Base-by-base conservation (phyloP, 2,329 filamentous ascomycete species). In the Leptographium radiaticola region DNA sequence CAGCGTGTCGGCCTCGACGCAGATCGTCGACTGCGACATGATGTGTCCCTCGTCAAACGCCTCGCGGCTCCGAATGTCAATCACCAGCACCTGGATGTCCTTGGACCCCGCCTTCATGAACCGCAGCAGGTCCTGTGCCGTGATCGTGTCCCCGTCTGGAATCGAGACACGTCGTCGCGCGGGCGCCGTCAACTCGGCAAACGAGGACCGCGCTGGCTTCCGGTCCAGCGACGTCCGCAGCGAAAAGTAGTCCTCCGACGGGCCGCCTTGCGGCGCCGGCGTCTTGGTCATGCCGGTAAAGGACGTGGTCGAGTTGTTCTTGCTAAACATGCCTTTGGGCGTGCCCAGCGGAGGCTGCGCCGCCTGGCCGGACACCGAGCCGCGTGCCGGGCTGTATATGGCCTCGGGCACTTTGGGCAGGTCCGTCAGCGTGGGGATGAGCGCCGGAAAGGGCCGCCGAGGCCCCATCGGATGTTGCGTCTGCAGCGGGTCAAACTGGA, bases 31-130 rank as follows among this genome's bases (percentile, higher is more conserved):
- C 54, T 83, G 83, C 7, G 86, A 83, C 71, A 86, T 86, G 58
- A 98, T 89, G 65, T 98, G 93, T 0, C 93, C 93, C 49, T 84
- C 77, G 60, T 97, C 89, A 64, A 87, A 98, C 10, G 86, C 80
- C 52, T 86, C 80, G 31, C 93, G 83, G 54, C 79, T 73, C 42
- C 93, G 83, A 44, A 96, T 81, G 66, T 98, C 93, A 59, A 98
- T 89, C 30, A 97, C 67, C 13, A 98, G 71, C 30, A 96, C 75
- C 69, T 82, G 69, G 70, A 89, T 56, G 64, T 76, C 60, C 63
- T 69, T 62, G 15, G 73, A 66, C 0, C 67, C 68, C 55, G 74
- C 72, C 54, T 76, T 74, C 63, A 95, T 79, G 54, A 86, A 86
- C 48, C 83, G 77, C 56, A 84, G 77, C 1, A 98, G 74, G 53